Evolutionary conservation across 257 asterid genomes (phyloP), one percentile per base, ranked within the genome.

Genomic region (Perilla frutescens): DNA sequence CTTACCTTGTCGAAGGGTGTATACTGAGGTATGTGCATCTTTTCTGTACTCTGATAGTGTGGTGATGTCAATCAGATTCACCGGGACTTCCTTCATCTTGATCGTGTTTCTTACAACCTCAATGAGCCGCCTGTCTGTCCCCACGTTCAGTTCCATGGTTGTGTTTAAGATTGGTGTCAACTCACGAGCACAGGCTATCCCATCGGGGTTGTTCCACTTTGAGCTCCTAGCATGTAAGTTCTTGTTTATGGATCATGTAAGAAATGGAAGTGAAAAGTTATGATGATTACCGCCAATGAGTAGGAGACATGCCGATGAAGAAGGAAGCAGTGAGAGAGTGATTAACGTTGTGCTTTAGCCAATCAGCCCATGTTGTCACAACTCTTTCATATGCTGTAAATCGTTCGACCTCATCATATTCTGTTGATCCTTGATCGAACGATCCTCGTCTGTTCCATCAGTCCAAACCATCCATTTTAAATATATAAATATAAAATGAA

Each of bases 261-360:
- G 62, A 51, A 58, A 14, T 37, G 36, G 34, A 4, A 41, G 7
- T 43, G 14, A 55, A 7, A 54, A 43, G 29, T 26, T 40, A n/a
- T 9, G 36, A 57, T 37, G 66, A 15, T 56, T 64, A 64, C 70
- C 26, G 66, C 6, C 61, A 70, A 53, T 87, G 92, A 48, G 81
- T 76, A 0, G 96, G 88, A 14, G 96, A 82, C 85, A 80, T 75
- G 81, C 83, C 69, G 51, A 79, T 62, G 84, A 85, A 89, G 77
- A 87, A 89, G 49, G 84, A 39, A 72, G 75, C 26, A 12, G 88
- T 83, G 5, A 71, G 79, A 14, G 62, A 70, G 12, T 26, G 78
- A 69, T 87, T 53, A 20, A 83, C 75, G 58, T 85, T 71, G 13
- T 48, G 41, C 40, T 13, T 66, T 29, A 85, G 70, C 81, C 79